phyloP scores from a whole-genome alignment of 768 basidiomycete species.

The Russula brevipes region DNA sequence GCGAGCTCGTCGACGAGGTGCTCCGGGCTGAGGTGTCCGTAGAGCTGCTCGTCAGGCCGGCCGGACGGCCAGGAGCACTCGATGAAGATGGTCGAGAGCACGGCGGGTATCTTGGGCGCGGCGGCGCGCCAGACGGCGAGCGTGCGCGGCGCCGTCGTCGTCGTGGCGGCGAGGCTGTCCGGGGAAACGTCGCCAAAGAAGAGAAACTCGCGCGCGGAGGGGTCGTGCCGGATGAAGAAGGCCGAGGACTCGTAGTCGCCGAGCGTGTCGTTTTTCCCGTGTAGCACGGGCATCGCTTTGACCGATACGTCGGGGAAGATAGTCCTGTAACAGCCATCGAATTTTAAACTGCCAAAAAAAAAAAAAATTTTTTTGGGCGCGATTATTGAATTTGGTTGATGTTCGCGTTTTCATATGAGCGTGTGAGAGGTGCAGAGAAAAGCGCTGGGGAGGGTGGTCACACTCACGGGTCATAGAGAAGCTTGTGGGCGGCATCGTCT shows the following conservation, averaged over 20 bases:
- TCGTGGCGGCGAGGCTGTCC: slow-evolving; percentile 55
- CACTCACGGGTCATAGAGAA: slow-evolving; percentile 62
- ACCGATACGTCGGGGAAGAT: slow-evolving; percentile 57
- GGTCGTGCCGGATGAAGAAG: slow-evolving; percentile 74
- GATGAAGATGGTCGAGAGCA: slow-evolving; percentile 79
- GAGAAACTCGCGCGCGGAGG: slow-evolving; percentile 62
- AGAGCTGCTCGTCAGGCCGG: slow-evolving; percentile 60
- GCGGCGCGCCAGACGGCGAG: slow-evolving; percentile 75
- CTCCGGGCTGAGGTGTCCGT: slow-evolving; percentile 82
- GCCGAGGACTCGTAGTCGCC: slow-evolving; percentile 73
- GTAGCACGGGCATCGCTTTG: slow-evolving; percentile 62
- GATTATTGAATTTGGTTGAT: not conserved
- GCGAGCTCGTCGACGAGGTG: slow-evolving; percentile 73
- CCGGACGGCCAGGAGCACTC: slow-evolving; percentile 88
- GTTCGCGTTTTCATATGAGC: not conserved
- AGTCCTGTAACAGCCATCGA: slow-evolving; percentile 48
- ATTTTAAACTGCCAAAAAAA: slow-evolving; percentile 38
- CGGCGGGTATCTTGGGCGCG: slow-evolving; percentile 66
- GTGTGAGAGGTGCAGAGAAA: slow-evolving; percentile 7
- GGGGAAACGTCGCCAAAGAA: slow-evolving; percentile 97
- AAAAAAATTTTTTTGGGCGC: not conserved
- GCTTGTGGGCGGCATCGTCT: slow-evolving; percentile 51
- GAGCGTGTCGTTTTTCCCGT: slow-evolving; percentile 51
- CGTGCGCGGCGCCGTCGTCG: slow-evolving; percentile 43
- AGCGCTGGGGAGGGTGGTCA: not conserved